Evolutionary conservation across 495 filamentous ascomycete species (phyloP).

Genomic region (Pseudomonodictys pantanalensis): DNA sequence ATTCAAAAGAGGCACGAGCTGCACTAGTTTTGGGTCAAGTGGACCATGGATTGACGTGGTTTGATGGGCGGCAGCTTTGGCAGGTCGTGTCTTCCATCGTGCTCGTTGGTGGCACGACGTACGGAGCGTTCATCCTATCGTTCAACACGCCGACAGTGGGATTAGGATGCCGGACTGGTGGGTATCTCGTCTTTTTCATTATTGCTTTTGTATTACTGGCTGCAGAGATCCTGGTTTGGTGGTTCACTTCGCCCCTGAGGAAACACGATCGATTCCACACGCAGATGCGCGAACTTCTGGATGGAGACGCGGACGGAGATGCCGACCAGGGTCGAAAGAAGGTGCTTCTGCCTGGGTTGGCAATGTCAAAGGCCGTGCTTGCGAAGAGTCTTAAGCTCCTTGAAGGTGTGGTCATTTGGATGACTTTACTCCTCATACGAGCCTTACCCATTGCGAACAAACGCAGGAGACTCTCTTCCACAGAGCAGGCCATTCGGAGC

Average conservation of each 20-base stretch:
- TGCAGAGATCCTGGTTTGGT: not conserved
- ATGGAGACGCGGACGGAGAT: no score
- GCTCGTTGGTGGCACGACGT: not conserved
- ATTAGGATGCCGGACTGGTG: constrained; percentile 3
- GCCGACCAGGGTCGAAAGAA: no score
- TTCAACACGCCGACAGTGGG: constrained; percentile 2
- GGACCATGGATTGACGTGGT: constrained; percentile 18
- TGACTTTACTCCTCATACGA: not conserved
- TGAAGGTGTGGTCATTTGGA: not conserved
- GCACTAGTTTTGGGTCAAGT: constrained; percentile 39
- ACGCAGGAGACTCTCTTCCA: not conserved
- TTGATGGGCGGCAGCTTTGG: constrained; percentile 2
- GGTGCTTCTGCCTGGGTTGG: not conserved
- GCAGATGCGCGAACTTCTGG: no score
- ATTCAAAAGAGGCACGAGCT: constrained; percentile 37
- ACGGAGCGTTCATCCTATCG: not conserved
- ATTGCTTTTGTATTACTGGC: not conserved
- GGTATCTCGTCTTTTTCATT: not conserved
- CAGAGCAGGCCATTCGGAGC: not conserved
- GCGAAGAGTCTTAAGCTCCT: not conserved
- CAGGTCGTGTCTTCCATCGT: not conserved
- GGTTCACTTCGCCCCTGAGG: not conserved
- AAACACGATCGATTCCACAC: not conserved
- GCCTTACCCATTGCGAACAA: not conserved
- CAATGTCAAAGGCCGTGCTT: not conserved